phyloP scores from a whole-genome alignment of 345 rosid species.

The Linum tenue region DNA sequence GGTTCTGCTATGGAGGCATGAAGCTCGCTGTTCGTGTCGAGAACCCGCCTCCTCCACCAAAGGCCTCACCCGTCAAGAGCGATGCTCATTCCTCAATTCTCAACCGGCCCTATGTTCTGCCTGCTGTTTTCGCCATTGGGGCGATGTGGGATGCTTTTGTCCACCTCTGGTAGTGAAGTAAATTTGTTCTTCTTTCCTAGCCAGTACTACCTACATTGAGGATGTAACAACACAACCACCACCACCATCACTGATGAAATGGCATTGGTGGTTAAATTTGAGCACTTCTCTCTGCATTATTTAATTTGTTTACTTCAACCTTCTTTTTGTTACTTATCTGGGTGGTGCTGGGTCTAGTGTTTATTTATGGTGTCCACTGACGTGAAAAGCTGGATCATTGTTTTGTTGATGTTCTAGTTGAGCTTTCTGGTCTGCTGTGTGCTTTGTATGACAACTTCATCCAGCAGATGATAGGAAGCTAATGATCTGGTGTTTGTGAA shows the following conservation, averaged over 20 bases:
- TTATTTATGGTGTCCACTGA: no score
- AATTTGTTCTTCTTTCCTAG: not conserved
- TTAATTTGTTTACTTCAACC: no score
- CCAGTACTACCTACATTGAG: not conserved
- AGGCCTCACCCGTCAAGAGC: slow-evolving; percentile 27
- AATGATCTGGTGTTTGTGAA: no score
- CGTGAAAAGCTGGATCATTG: no score
- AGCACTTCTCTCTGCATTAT: not conserved
- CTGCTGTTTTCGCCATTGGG: slow-evolving; percentile 36
- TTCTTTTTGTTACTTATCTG: no score
- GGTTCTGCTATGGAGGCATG: slow-evolving; percentile 78
- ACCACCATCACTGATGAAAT: no score
- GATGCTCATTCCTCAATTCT: slow-evolving; percentile 25
- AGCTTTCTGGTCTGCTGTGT: not conserved
- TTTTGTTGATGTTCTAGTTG: not conserved
- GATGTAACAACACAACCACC: not conserved
- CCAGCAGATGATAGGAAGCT: no score
- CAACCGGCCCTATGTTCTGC: slow-evolving; percentile 31
- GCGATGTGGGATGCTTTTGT: slow-evolving; percentile 34
- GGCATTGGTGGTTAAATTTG: not conserved
- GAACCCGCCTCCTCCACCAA: slow-evolving; percentile 67
- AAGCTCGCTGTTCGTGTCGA: slow-evolving; percentile 53
- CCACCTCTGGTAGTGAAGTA: not conserved
- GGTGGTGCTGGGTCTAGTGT: no score
- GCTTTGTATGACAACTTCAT: not conserved